A percentile compares a stretch with the other conserved stretches of the same genome.
Evolutionary conservation across 2,329 filamentous ascomycete species (phyloP).

Genomic region (Thielaviopsis ethacetica): DNA sequence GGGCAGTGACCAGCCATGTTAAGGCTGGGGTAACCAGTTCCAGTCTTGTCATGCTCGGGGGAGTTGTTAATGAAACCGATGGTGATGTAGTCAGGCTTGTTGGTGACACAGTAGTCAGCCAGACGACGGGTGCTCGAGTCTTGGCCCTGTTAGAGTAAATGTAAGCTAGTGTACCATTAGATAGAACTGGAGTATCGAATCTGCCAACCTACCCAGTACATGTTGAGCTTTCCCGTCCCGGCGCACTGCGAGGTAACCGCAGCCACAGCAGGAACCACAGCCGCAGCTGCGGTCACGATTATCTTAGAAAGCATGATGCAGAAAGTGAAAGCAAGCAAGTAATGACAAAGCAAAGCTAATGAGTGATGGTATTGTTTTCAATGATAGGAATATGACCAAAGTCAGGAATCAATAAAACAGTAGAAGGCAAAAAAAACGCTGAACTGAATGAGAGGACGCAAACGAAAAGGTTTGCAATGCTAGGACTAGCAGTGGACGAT

Average conservation of each 20-base stretch:
- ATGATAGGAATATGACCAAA: neutral
- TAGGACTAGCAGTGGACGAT: neutral
- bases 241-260: conserved; percentile 11
- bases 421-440: conserved; percentile 1
- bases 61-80: conserved; percentile 23
- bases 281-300: conserved; percentile 11
- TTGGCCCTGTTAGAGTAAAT: conserved; percentile 20
- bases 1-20: conserved; percentile 26
- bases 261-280: conserved; percentile 16
- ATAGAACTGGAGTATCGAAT: neutral
- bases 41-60: conserved; percentile 21
- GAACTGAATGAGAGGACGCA: conserved; percentile 14
- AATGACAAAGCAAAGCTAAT: neutral
- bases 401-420: neutral
- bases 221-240: conserved; percentile 21
- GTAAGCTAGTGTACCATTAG: neutral
- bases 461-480: conserved; percentile 14
- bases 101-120: conserved; percentile 20
- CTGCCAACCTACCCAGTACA: conserved; percentile 22
- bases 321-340: neutral
- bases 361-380: neutral
- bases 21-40: conserved; percentile 22
- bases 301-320: conserved; percentile 7
- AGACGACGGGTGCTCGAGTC: conserved; percentile 17
- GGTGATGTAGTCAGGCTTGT: conserved; percentile 22